Conservation (phyloP, 257 asterid species). For the Jasminum sambac region DNA sequence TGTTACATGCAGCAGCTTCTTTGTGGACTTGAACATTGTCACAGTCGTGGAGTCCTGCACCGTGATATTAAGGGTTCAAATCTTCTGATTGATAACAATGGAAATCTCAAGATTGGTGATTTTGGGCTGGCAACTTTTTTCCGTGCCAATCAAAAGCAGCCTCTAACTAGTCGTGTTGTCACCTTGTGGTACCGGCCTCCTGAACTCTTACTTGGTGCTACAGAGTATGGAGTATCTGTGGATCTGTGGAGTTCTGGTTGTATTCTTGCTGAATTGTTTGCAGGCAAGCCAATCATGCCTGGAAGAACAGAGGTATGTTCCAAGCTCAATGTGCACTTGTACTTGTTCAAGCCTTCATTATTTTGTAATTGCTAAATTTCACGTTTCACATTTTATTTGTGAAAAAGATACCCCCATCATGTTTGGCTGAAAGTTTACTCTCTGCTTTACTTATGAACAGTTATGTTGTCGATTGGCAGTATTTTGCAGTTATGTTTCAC, state of each 20-base stretch:
- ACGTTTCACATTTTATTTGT: neutral
- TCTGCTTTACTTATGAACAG: conserved; percentile 3
- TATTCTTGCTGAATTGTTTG: conserved; percentile 83
- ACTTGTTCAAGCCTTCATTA: neutral
- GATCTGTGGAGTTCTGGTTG: conserved; percentile 99
- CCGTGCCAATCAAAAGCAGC: conserved; percentile 62
- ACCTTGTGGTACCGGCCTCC: conserved; percentile 98
- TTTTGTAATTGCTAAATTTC: neutral
- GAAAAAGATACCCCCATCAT: neutral
- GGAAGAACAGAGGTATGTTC: conserved; percentile 89
- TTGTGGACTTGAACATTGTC: conserved; percentile 90
- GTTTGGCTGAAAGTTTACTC: neutral
- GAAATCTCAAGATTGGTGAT: conserved; percentile 88
- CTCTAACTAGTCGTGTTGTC: conserved; percentile 91
- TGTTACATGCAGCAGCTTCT: conserved; percentile 91
- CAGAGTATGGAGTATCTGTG: conserved; percentile 80
- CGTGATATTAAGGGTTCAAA: conserved; percentile 94
- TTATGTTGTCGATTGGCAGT: neutral
- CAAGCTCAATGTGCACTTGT: conserved; percentile 8
- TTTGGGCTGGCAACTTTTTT: conserved; percentile 89
- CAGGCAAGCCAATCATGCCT: conserved; percentile 89
- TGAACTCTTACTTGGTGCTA: conserved; percentile 92
- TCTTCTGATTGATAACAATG: conserved; percentile 74
- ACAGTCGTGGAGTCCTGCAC: conserved; percentile 80
- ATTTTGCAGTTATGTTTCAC: neutral